Evolutionary conservation across 177 flowering plant species (phyloP), one percentile per base, ranked within the genome.

Genomic region (Vitis hybrid): DNA sequence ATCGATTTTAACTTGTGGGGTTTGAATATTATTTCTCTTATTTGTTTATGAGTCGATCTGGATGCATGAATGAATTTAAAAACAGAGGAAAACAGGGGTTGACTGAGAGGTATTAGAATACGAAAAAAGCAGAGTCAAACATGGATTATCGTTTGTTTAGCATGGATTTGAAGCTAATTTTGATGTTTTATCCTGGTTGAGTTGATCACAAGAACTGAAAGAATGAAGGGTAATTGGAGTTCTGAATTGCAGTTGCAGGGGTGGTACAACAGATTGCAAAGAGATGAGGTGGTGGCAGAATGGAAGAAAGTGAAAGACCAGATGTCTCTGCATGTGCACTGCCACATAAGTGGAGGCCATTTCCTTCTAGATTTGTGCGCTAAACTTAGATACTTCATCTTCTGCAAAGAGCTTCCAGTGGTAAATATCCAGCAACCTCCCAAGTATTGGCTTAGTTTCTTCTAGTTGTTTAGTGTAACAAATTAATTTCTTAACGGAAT

Each of bases 271-370:
- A 88, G 63, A 60, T 70, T 95, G 50, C 88, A 92, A 53, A 90
- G 98, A 76, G 99, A 95, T 76, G 97, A 95, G 72, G 97, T 95
- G 65, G 93, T 92, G 59, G 99, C 97, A 44, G 92, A 95, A 69
- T 95, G 97, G 97, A 94, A 88, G 86, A 92, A 91, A 73, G 91
- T 95, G 2, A 84, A 89, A 76, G 98, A 81, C 24, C 89, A 84
- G 59, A 92, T 95, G 98, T 92, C 97, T 28, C 88, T 92, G 1
- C 97, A 95, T 77, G 98, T 95, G 74, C 97, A 95, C 76, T 91
- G 97, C 71, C 97, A 95, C 81, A 91, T 95, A 67, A 95, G 97
- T 73, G 98, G 98, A 44, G 97, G 97, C 62, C 97, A 92, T 77
- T 86, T 90, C 75, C 78, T 95, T 0, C 57, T 95, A 22, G 89